A percentile compares a stretch with the other conserved stretches of the same genome.
Evolutionary conservation across 192 early-diverging fungal genomes (phyloP).

Genomic region (Entophlyctis helioformis): DNA sequence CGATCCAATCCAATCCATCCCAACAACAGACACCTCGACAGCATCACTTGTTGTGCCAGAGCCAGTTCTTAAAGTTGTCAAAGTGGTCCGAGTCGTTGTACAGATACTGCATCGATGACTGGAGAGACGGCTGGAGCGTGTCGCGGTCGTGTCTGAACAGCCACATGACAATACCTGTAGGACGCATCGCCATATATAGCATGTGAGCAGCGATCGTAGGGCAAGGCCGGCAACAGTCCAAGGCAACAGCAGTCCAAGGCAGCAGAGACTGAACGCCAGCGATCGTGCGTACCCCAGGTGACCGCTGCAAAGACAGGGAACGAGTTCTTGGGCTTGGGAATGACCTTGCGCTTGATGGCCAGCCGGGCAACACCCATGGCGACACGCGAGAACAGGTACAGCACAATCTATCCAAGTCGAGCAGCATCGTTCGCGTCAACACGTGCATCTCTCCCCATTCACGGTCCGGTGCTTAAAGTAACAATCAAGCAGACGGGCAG

Average conservation of each 20-base stretch:
- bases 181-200: background rate
- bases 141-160: constrained; percentile 82
- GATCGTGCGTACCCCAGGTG: constrained; percentile 59
- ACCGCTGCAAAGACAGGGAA: constrained; percentile 90
- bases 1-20: too few species aligned
- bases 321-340: constrained; percentile 65
- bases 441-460: too few species aligned
- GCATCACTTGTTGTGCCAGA: constrained; percentile 17
- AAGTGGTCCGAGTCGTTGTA: constrained; percentile 63
- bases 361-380: constrained; percentile 76
- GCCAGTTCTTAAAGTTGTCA: constrained; percentile 17
- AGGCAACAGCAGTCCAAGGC: too few species aligned
- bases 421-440: too few species aligned
- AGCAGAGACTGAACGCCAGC: background rate
- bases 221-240: too few species aligned
- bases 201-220: background rate
- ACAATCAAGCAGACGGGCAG: too few species aligned
- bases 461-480: too few species aligned
- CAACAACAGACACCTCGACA: too few species aligned
- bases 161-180: constrained; percentile 80
- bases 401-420: constrained; percentile 52
- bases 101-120: constrained; percentile 88
- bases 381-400: constrained; percentile 90
- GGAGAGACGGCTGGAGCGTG: constrained; percentile 79
- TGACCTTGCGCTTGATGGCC: constrained; percentile 51